Evolutionary conservation across 805 yeast species (phyloP).

Genomic region (Metschnikowia noctiluminum): DNA sequence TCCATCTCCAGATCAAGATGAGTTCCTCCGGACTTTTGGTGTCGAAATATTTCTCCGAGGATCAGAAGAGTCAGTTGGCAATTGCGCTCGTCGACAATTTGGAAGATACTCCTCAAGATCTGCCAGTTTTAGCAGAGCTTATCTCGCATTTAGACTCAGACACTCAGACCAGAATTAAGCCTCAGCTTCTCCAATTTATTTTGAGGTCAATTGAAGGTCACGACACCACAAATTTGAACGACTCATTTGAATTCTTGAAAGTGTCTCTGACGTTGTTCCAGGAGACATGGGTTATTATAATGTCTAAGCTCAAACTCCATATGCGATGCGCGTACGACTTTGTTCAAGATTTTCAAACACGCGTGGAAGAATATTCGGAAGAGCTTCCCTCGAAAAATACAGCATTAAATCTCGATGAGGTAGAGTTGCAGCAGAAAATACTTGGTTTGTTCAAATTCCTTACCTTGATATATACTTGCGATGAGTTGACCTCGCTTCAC

Average conservation of each 20-base stretch:
- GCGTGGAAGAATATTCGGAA: background rate
- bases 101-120: constrained; percentile 5
- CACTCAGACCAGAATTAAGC: constrained; percentile 5
- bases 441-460: constrained; percentile 4
- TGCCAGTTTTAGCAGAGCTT: constrained; percentile 13
- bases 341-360: constrained; percentile 6
- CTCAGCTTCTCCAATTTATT: constrained; percentile 6
- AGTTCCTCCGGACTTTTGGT: constrained; percentile 4
- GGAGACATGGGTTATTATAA: constrained; percentile 2
- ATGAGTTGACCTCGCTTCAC: background rate
- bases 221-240: background rate
- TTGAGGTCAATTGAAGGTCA: background rate
- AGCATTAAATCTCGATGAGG: background rate
- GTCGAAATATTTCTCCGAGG: constrained; percentile 9
- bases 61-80: constrained; percentile 10
- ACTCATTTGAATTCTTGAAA: constrained; percentile 3
- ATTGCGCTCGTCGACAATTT: constrained; percentile 5
- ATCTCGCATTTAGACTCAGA: constrained; percentile 8
- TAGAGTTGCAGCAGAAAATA: background rate
- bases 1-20: background rate
- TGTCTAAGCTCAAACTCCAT: constrained; percentile 3
- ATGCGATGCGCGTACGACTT: constrained; percentile 11
- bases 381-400: no score
- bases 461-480: constrained; percentile 1
- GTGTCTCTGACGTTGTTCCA: constrained; percentile 1